phyloP scores from a whole-genome alignment of 2,329 filamentous ascomycete species.

The Massarina eburnea region DNA sequence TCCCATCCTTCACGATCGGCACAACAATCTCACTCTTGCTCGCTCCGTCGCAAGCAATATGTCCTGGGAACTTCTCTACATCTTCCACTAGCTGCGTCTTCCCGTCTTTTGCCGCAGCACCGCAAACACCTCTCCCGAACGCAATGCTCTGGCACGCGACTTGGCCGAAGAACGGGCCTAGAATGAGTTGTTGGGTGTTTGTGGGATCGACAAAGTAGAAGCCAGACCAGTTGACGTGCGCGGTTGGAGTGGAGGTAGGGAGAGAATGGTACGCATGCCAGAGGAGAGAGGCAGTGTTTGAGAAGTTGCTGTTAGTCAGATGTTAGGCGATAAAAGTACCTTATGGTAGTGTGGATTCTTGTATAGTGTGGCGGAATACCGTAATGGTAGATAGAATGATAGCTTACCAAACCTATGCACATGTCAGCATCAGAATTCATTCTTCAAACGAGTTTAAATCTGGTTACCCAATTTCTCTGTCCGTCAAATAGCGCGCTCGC shows the following conservation, averaged over 20 bases:
- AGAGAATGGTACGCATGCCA: conserved; percentile 81
- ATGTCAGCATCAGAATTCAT: not conserved
- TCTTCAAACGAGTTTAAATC: not conserved
- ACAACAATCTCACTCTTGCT: conserved; percentile 82
- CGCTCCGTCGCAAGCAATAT: conserved; percentile 78
- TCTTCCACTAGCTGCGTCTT: conserved; percentile 67
- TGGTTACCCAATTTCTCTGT: conserved; percentile 74
- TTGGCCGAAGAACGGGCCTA: conserved; percentile 80
- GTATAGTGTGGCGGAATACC: not conserved
- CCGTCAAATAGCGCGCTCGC: conserved; percentile 69
- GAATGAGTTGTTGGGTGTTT: conserved; percentile 60
- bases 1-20: conserved; percentile 60
- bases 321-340: not conserved
- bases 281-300: conserved; percentile 73
- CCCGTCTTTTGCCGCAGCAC: conserved; percentile 62
- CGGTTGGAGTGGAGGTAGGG: conserved; percentile 61
- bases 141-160: conserved; percentile 75
- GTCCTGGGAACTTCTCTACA: conserved; percentile 74
- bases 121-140: conserved; percentile 75
- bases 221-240: conserved; percentile 76
- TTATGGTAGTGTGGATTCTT: not conserved
- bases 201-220: conserved; percentile 50
- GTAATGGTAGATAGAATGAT: not conserved
- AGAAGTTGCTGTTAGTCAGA: conserved; percentile 56
- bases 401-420: conserved; percentile 19